Conservation (phyloP, 2,329 filamentous ascomycete species). For the Cadophora sp. region DNA sequence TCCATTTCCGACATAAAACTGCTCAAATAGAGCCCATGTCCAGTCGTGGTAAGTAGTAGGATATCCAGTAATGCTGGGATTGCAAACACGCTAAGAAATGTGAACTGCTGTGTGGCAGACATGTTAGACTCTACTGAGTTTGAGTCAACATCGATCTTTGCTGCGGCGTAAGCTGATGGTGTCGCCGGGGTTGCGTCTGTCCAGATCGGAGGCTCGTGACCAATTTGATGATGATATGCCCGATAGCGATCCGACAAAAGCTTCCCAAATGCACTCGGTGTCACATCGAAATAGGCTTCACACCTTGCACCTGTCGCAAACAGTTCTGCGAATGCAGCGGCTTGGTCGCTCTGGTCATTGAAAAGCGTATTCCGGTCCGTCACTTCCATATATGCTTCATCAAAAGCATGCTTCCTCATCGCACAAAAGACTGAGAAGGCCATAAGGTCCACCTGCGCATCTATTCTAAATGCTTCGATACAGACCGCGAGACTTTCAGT, state of each 20-base stretch:
- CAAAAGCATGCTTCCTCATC: constrained; percentile 61
- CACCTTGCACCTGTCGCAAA: constrained; percentile 69
- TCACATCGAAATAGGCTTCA: constrained; percentile 65
- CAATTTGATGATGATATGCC: constrained; percentile 52
- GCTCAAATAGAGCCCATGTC: constrained; percentile 29
- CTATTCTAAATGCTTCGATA: constrained; percentile 41
- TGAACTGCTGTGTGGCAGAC: constrained; percentile 42
- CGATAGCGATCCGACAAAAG: constrained; percentile 44
- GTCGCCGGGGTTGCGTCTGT: constrained; percentile 55
- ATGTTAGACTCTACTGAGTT: constrained; percentile 51
- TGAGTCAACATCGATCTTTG: constrained; percentile 58
- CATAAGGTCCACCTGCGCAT: constrained; percentile 59
- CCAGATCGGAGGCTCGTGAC: constrained; percentile 56
- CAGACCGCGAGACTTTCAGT: constrained; percentile 24
- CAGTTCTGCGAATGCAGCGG: constrained; percentile 67
- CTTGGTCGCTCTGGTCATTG: constrained; percentile 66
- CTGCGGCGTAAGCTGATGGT: constrained; percentile 57
- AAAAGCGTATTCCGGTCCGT: constrained; percentile 67
- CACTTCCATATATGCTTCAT: constrained; percentile 69
- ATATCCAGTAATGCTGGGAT: constrained; percentile 37
- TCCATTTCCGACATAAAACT: constrained; percentile 22
- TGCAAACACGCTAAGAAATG: constrained; percentile 64
- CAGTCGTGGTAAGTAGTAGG: constrained; percentile 29
- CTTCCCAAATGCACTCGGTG: constrained; percentile 55
- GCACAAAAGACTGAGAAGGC: constrained; percentile 63